A percentile compares a stretch with the other conserved stretches of the same genome.
Evolutionary conservation across 2,329 filamentous ascomycete species (phyloP).

Genomic region (Blastomyces emzantsi): DNA sequence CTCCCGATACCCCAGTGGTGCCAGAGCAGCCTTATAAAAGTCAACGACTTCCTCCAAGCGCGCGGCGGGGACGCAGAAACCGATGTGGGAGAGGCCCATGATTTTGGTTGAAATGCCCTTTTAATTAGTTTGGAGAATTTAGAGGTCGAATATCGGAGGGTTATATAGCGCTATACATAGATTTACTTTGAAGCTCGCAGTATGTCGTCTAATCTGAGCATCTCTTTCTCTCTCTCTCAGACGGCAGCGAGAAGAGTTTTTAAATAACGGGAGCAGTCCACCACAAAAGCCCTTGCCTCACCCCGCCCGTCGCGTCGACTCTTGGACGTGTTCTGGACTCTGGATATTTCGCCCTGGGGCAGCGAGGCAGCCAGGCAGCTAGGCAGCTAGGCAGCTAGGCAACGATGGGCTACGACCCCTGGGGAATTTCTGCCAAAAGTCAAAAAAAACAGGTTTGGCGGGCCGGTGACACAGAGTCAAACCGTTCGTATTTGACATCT

Average conservation of each 20-base stretch:
- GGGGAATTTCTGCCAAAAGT: too few species aligned
- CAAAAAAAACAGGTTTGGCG: not conserved
- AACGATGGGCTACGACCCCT: too few species aligned
- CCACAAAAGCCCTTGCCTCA: not conserved
- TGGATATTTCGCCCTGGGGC: not conserved
- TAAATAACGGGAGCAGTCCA: not conserved
- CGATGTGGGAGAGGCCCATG: constrained; percentile 33
- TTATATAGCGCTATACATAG: not conserved
- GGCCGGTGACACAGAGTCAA: too few species aligned
- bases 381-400: too few species aligned
- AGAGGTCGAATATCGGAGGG: not conserved
- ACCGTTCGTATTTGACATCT: not conserved
- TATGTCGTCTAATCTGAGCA: too few species aligned
- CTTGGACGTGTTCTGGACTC: not conserved
- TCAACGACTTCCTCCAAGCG: constrained; percentile 23
- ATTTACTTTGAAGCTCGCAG: not conserved
- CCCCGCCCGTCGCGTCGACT: not conserved
- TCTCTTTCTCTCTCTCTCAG: too few species aligned
- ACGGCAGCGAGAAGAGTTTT: not conserved
- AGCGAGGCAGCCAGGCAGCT: not conserved
- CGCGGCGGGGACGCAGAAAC: constrained; percentile 21
- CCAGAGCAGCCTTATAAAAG: constrained; percentile 25
- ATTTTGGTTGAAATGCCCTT: constrained; percentile 14
- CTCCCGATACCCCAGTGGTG: constrained; percentile 25
- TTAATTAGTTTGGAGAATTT: not conserved